Evolutionary conservation across 2,329 filamentous ascomycete species (phyloP), one percentile per base, ranked within the genome.

Genomic region (Pezicula radicicola): DNA sequence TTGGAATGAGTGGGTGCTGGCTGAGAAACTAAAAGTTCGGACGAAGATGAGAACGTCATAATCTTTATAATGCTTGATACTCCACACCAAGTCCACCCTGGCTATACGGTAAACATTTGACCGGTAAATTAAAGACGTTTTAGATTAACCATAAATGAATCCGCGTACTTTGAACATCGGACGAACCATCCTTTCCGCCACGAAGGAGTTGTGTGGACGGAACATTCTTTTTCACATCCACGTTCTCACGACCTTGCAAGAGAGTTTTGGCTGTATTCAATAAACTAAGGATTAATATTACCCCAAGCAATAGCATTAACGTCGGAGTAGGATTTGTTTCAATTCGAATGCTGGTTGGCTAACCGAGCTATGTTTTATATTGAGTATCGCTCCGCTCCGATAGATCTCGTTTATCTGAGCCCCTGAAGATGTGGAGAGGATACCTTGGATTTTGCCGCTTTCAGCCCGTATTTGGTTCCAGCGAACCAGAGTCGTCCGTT

Each of bases 401-500:
- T 33, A 27, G 36, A 33, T 35, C 42, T 45, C 43, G 48, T 49
- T 15, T 37, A 44, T 49, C 37, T 49, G 39, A 39, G 30, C 30
- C 25, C 25, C 25, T 33, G 46, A 21, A 42, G 49, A 41, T 46
- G 42, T 42, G 51, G 41, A 46, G 41, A 49, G 48, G 25, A 5
- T 36, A 19, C 25, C 30, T 7, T 33, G 6, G 12, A 33, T 33
- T 33, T 13, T 33, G 15, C 13, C 37, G 10, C 27, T 10, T 19
- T 19, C 27, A 49, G 42, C 40, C 39, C 42, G 28, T 37, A 36
- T 43, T 16, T 10, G 48, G 27, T 43, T 33, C 46, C 51, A 35
- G 46, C 51, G 41, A 49, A 53, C 49, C 48, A 49, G 16, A 46
- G 12, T 33, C 30, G 30, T 13, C 30, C 30, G 10, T 33, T 13